Base-by-base conservation (phyloP, 2,329 filamentous ascomycete species). In the Stachybotrys echinatus region DNA sequence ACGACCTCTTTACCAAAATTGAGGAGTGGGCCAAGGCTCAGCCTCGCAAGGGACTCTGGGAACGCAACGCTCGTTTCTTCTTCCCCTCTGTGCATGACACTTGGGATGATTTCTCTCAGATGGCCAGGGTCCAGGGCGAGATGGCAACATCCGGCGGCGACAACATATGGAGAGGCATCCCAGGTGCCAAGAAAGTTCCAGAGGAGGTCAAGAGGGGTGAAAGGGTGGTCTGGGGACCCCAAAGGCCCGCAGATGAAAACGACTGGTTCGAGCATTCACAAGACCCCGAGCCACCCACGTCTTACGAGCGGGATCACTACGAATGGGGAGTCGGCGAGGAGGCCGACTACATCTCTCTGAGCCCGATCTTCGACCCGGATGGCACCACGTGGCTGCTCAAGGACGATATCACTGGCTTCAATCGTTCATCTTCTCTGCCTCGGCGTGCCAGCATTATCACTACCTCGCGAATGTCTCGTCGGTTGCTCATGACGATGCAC, bases 401-500 rank as follows among this genome's bases (percentile, higher is more conserved):
- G 22, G 86, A 92, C 49, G 88, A 95, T 64, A 89, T 95, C 57
- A 95, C 90, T 0, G 88, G 89, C 6, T 91, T 90, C 67, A 89
- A 94, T 69, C 64, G 74, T 50, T 70, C 75, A 42, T 75, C 76
- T 79, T 86, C 57, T 77, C 55, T 62, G 5, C 81, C 87, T 5
- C 88, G 92, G 7, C 86, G 92, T 21, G 86, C 88, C 39, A 87
- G 89, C 57, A 95, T 97, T 70, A 92, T 96, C 65, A 92, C 92
- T 0, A 86, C 91, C 1, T 87, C 87, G 1, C 84, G 92, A 48
- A 87, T 97, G 71, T 94, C 88, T 12, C 84, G 85, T 45, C 83
- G 83, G 44, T 81, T 96, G 45, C 77, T 97, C 14, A 74, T 84
- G 53, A 86, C 86, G 18, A 97, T 97, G 92, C 92, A 97, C 73